Base-by-base conservation (phyloP, 2,329 filamentous ascomycete species). In the Aspergillus pseudoterreus region DNA sequence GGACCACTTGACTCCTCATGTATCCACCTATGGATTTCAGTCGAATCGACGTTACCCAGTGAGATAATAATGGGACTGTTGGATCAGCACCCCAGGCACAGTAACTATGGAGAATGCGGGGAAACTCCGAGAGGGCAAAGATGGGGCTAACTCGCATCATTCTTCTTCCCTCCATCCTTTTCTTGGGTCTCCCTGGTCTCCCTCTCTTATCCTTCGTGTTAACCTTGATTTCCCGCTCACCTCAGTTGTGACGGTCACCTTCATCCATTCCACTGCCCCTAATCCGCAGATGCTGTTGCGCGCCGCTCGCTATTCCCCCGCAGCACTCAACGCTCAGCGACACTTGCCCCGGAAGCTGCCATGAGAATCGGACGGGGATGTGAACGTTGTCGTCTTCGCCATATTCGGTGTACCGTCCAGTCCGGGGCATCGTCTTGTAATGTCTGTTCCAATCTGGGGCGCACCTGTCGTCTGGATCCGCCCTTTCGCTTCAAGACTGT, bases 341-440 rank as follows among this genome's bases (percentile, higher is more conserved):
- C 45, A 22, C 33, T 22, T 43, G 42, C 54, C 49, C 41, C 49
- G 45, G 45, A 49, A 38, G 50, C 43, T 58, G 57, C 54, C 51
- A 68, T 67, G 65, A 63, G 65, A 59, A 64, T 67, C 52, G 61
- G 62, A 47, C 64, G 61, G 54, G 67, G 67, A 51, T 70, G 67
- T 63, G 62, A 55, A 55, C 57, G 63, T 54, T 70, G 67, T 62
- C 67, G 67, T 30, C 51, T 65, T 65, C 67, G 67, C 54, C 67
- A 70, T 61, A 67, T 69, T 32, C 64, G 65, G 46, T 69, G 67
- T 43, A 64, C 62, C 6, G 61, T 68, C 42, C 56, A 57, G 6
- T 33, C 52, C 1, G 66, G 63, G 3, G 63, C 65, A 6, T 60
- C 63, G 8, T 53, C 64, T 2, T 69, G 67, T 49, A 62, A 60